Conservation (phyloP, 306 rosid species). For the Cyamopsis tetragonoloba region DNA sequence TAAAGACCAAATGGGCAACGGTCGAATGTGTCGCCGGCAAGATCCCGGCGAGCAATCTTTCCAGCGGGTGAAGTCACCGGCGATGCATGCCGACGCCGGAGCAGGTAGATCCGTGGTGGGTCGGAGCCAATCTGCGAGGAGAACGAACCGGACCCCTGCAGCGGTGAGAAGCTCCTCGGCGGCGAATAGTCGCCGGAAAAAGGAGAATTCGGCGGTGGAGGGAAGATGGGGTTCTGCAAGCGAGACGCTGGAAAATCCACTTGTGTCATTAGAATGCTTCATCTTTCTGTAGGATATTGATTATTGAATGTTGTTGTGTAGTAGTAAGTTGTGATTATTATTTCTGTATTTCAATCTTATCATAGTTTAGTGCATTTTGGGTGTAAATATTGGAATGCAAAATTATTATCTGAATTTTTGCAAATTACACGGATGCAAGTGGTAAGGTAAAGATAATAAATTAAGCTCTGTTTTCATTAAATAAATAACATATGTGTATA, state of each 20-base stretch:
- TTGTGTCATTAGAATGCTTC: conserved; percentile 85
- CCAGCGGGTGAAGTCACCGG: conserved; percentile 55
- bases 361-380: not conserved
- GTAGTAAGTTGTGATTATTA: not conserved
- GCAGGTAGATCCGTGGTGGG: conserved; percentile 38
- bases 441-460: too few relatives aligned
- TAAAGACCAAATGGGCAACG: conserved; percentile 39
- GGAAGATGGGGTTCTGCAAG: conserved; percentile 21
- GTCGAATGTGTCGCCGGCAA: conserved; percentile 30
- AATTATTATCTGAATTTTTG: too few relatives aligned
- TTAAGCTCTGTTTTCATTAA: too few relatives aligned
- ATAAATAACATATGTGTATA: too few relatives aligned
- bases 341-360: not conserved
- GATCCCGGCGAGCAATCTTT: conserved; percentile 43
- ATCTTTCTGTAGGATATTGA: conserved; percentile 43
- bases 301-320: too few relatives aligned
- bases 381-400: conserved; percentile 21
- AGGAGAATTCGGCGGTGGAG: conserved; percentile 21
- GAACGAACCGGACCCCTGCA: conserved; percentile 38
- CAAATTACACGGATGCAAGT: too few relatives aligned
- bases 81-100: conserved; percentile 21
- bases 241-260: conserved; percentile 76
- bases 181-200: conserved; percentile 24
- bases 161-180: conserved; percentile 6
- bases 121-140: conserved; percentile 54